A percentile compares a stretch with the other conserved stretches of the same genome.
phyloP scores from a whole-genome alignment of 140 eudicot species.

The Senecio squalidus region DNA sequence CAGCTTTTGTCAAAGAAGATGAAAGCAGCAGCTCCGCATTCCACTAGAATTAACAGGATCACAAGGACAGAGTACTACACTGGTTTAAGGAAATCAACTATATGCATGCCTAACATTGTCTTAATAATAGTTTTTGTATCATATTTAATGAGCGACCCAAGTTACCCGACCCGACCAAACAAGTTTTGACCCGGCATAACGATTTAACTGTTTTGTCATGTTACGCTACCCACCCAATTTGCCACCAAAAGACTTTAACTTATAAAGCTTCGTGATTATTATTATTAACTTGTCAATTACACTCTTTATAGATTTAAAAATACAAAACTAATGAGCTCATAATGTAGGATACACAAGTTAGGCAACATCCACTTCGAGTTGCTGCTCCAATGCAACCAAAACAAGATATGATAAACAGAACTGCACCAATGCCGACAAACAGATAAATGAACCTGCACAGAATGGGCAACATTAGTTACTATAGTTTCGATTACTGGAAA shows the following conservation, averaged over 20 bases:
- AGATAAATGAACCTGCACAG: slow-evolving; percentile 83
- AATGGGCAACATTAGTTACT: slow-evolving; percentile 6
- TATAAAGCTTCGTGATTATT: neutral
- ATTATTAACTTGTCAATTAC: neutral
- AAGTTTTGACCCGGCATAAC: neutral
- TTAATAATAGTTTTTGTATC: too few species aligned
- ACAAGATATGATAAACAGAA: slow-evolving; percentile 67
- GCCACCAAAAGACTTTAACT: neutral
- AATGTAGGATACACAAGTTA: slow-evolving; percentile 78
- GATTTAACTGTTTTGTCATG: neutral
- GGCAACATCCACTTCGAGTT: slow-evolving; percentile 82
- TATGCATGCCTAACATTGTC: neutral
- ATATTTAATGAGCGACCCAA: too few species aligned
- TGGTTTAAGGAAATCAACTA: slow-evolving; percentile 46
- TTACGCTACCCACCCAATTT: slow-evolving; percentile 5
- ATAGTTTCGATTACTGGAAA: neutral
- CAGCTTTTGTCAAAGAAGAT: slow-evolving; percentile 87
- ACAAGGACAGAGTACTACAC: slow-evolving; percentile 67
- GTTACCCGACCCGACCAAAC: neutral
- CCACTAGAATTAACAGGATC: slow-evolving; percentile 66
- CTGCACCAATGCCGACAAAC: slow-evolving; percentile 75
- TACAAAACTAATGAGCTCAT: neutral
- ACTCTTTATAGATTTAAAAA: neutral
- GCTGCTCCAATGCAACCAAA: slow-evolving; percentile 93
- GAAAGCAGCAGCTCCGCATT: slow-evolving; percentile 76